Evolutionary conservation across 495 filamentous ascomycete species (phyloP).

Genomic region (Entonaema liquescens): DNA sequence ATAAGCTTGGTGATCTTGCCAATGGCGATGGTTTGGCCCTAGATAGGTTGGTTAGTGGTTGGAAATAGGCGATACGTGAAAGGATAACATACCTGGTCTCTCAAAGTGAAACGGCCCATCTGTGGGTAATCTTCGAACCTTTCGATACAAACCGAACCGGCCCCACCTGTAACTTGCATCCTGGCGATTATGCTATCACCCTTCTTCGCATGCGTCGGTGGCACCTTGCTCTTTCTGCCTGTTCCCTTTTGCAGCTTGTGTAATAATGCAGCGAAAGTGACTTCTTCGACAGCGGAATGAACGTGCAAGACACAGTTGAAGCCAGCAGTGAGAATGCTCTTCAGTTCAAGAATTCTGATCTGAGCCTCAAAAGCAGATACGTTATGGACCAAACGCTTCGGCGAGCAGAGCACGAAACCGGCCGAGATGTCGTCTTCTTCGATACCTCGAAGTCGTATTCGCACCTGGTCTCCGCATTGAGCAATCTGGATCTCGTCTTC

Average conservation of each 20-base stretch:
- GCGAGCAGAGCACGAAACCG: constrained; percentile 94
- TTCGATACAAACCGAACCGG: constrained; percentile 90
- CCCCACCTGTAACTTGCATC: constrained; percentile 83
- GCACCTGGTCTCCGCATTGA: constrained; percentile 93
- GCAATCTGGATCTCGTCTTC: constrained; percentile 87
- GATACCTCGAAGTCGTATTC: constrained; percentile 87
- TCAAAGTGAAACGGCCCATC: constrained; percentile 91
- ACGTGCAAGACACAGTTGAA: constrained; percentile 92
- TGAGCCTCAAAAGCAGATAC: constrained; percentile 94
- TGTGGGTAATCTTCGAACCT: constrained; percentile 93
- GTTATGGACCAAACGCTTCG: constrained; percentile 89
- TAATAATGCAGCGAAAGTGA: constrained; percentile 84
- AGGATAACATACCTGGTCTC: constrained; percentile 76
- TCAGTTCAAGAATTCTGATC: constrained; percentile 93
- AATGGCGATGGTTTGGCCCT: constrained; percentile 95
- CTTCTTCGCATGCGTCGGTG: constrained; percentile 90
- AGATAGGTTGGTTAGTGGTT: constrained; percentile 33
- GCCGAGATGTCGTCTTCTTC: constrained; percentile 98
- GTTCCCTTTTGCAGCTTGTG: constrained; percentile 98
- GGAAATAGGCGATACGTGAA: constrained; percentile 26
- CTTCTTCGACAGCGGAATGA: constrained; percentile 95
- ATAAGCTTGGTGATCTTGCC: constrained; percentile 92
- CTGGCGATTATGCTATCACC: constrained; percentile 94
- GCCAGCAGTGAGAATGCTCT: constrained; percentile 83
- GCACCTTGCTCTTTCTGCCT: constrained; percentile 88